Percentiles rank a stretch among this genome's conserved stretches.
phyloP scores from a whole-genome alignment of 768 basidiomycete species.

The Psilocybe azurescens region DNA sequence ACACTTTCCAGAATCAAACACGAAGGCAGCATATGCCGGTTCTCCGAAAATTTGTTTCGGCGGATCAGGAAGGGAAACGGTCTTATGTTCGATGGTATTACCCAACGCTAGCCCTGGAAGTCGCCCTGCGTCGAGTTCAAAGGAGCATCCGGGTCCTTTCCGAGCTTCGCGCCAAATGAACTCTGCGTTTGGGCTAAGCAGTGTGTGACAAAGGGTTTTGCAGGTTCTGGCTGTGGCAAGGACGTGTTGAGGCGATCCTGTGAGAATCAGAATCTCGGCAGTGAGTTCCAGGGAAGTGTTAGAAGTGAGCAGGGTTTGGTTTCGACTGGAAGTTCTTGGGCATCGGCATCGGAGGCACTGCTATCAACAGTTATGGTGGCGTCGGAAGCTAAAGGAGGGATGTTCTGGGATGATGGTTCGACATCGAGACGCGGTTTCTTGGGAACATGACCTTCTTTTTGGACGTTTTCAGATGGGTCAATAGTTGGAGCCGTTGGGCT shows the following conservation, averaged over 20 bases:
- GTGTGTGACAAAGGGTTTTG: conserved; percentile 55
- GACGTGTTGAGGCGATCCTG: conserved; percentile 57
- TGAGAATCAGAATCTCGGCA: conserved; percentile 62
- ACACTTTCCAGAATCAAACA: conserved; percentile 64
- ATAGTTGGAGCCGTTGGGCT: background rate
- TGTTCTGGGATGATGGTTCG: background rate
- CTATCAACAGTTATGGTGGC: no score
- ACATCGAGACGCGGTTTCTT: conserved; percentile 10
- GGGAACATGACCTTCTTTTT: background rate
- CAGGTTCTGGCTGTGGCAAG: conserved; percentile 64
- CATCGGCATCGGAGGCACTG: background rate
- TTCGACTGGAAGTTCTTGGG: no score
- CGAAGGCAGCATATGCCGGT: conserved; percentile 63
- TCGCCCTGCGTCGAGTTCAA: background rate
- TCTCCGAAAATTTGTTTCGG: conserved; percentile 47
- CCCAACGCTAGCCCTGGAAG: no score
- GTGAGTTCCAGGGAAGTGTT: conserved; percentile 62
- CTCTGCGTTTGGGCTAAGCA: conserved; percentile 47
- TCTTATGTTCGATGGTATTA: background rate
- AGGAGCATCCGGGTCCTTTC: conserved; percentile 16
- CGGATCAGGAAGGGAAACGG: conserved; percentile 27
- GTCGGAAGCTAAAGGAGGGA: background rate
- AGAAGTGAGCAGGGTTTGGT: conserved; percentile 12
- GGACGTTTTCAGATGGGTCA: background rate
- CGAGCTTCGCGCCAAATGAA: conserved; percentile 69